These are phyloP conservation scores for Botryotinia globosa DNA, from an alignment of 2,329 filamentous ascomycete species.

Conservation along the genomic window DNA sequence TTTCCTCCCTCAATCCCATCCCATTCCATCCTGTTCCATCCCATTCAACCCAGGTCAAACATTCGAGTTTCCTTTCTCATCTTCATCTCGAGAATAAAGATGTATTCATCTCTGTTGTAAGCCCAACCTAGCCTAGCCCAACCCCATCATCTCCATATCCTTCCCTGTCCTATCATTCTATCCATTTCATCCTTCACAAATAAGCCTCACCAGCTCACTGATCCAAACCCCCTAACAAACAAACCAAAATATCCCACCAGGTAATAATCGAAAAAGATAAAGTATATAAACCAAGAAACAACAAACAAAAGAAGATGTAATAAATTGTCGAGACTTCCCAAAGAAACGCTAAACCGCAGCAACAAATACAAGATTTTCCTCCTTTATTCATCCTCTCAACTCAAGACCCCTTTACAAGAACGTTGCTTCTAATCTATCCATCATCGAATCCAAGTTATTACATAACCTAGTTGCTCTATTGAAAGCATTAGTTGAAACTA, in stretches of 20 bases:
- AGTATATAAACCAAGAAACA: neutral
- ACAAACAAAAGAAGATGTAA: neutral
- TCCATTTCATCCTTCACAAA: neutral
- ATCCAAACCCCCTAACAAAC: neutral
- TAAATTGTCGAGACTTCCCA: neutral
- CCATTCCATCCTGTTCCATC: neutral
- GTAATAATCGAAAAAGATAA: conserved; percentile 10
- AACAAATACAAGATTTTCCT: conserved; percentile 22
- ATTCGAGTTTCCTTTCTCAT: neutral
- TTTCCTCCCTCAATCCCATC: neutral
- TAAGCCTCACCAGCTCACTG: neutral
- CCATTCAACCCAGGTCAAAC: neutral
- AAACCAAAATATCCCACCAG: neutral
- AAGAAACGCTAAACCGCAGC: conserved; percentile 30
- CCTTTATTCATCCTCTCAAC: neutral
- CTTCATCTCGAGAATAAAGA: neutral
- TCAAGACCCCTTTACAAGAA: conserved; percentile 25
- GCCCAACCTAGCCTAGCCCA: neutral
- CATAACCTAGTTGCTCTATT: conserved; percentile 30
- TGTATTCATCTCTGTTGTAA: neutral
- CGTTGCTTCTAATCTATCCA: conserved; percentile 31
- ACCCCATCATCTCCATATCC: neutral
- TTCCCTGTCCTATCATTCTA: neutral
- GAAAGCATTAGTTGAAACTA: conserved; percentile 26
- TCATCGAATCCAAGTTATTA: conserved; percentile 32